Evolutionary conservation across 306 rosid genomes (phyloP), one percentile per base, ranked within the genome.

Genomic region (Ziziphus jujuba): DNA sequence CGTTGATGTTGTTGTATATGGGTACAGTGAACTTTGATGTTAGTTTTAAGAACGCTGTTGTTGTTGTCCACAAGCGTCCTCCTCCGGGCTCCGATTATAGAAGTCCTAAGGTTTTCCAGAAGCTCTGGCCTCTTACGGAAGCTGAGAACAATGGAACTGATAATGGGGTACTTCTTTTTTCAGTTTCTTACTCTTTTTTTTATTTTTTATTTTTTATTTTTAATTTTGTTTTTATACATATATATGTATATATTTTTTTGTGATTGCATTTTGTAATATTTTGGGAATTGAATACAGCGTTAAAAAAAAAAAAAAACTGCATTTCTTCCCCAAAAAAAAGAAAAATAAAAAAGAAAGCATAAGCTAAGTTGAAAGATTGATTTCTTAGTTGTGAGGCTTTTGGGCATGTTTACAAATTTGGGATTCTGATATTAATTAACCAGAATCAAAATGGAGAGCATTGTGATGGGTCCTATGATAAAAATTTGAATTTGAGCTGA

Each of bases 1-100:
- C 95, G 1, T 93, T 88, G 22, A 93, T 93, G 97, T 54, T 93
- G 56, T 48, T 93, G 85, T 93, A 87, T 57, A 93, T 93, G 98
- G 93, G 93, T 24, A 78, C 97, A 0, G 72, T 93, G 69, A 87
- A 76, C 72, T 93, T 93, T 56, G 96, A 93, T 60, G 81, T 85
- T 19, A 76, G 79, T 56, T 73, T 91, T 43, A 88, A 80, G 50
- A 79, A 84, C 55, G 80, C 82, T 24, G 85, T 88, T 21, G 91
- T 86, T 72, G 79, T 80, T 55, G 88, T 87, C 13, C 81, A 74
- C 40, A 84, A 81, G 79, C 93, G 79, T 8, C 43, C 83, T 60
- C 90, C 84, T 52, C 90, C 86, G 0, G 97, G 97, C 10, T 90
- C 97, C 2, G 73, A 90, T 40, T 90, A 93, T 74, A 66, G 86